Base-by-base conservation (phyloP, 2,329 filamentous ascomycete genomes). In the Phoma sp. region DNA sequence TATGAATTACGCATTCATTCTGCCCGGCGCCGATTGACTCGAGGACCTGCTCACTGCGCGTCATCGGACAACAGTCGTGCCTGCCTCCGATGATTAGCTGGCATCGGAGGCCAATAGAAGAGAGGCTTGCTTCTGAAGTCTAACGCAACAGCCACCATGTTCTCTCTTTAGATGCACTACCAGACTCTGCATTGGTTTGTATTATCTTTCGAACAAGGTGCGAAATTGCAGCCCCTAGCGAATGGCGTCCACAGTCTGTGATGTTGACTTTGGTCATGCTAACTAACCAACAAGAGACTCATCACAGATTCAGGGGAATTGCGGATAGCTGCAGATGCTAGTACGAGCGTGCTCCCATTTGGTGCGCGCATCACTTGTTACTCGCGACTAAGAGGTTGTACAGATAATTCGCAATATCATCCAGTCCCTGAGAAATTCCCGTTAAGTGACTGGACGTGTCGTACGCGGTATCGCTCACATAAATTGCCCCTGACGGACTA, bases 281-380 rank as follows among this genome's bases (percentile, higher is more conserved):
- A 18, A 29, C 9, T 29, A 9, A 29, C 6, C 27, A 29, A 29
- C 27, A 9, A 29, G 6, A 9, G 6, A 7, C 9, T 29, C 27
- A 29, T 29, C 27, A 36, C 35, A 7, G 29, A 14, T 27, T 36
- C 24, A 10, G 40, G 36, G 41, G 9, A 8, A 41, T 22, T 9
- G 24, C 41, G 41, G 25, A 29, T 24, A 25, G 37, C 52, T 32
- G 53, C 42, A 45, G 41, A 38, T 38, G 47, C 52, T 47, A 51
- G 58, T 32, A 49, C 49, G 57, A 61, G 60, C 49, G 58, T 60
- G 50, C 52, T 35, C 29, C 47, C 6, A 29, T 9, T 29, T 40
- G 52, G 52, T 43, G 43, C 52, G 41, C 51, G 59, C 53, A 54
- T 56, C 14, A 57, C 43, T 49, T 58, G 57, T 51, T 49, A 57